Evolutionary conservation across 495 filamentous ascomycete species (phyloP).

Genomic region (Lasiosphaeria hispida): DNA sequence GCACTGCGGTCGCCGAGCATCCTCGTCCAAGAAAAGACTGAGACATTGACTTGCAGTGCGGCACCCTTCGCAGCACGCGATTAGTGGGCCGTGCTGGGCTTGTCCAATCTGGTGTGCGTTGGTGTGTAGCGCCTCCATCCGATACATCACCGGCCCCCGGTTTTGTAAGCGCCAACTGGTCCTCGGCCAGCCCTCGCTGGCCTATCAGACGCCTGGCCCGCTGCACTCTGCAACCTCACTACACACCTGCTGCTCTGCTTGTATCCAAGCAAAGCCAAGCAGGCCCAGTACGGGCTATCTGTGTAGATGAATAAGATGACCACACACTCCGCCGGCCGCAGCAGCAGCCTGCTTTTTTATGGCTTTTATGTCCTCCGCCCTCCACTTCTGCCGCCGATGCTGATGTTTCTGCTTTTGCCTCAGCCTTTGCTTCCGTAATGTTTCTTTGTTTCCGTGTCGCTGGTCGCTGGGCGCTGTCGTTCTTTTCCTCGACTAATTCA

Average conservation of each 20-base stretch:
- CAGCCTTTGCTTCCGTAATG: slow-evolving; percentile 1
- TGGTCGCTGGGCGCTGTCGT: slow-evolving; percentile 28
- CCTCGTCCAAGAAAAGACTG: slow-evolving; percentile 44
- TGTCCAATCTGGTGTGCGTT: slow-evolving; percentile 34
- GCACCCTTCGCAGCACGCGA: slow-evolving; percentile 41
- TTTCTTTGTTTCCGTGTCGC: slow-evolving; percentile 24
- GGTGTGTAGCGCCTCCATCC: slow-evolving; percentile 48
- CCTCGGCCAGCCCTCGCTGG: slow-evolving; percentile 33
- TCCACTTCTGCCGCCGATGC: neutral
- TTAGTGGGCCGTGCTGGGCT: slow-evolving; percentile 40
- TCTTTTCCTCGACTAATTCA: slow-evolving; percentile 14
- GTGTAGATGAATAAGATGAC: slow-evolving; percentile 21
- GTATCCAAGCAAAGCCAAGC: slow-evolving; percentile 20
- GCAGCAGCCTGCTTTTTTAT: neutral
- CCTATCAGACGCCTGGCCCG: slow-evolving; percentile 42
- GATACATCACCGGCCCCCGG: slow-evolving; percentile 42
- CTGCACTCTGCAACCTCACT: slow-evolving; percentile 33
- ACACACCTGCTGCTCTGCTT: slow-evolving; percentile 26
- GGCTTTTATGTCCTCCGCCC: neutral
- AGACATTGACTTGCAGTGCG: slow-evolving; percentile 49
- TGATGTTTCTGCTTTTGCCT: slow-evolving; percentile 13
- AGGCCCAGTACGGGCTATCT: slow-evolving; percentile 4
- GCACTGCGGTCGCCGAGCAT: slow-evolving; percentile 15
- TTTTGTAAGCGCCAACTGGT: slow-evolving; percentile 54
- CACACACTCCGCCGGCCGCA: slow-evolving; percentile 8